These are phyloP conservation scores for Alternaria dauci DNA, from an alignment of 2,329 filamentous ascomycete genomes.

Conservation along the genomic window DNA sequence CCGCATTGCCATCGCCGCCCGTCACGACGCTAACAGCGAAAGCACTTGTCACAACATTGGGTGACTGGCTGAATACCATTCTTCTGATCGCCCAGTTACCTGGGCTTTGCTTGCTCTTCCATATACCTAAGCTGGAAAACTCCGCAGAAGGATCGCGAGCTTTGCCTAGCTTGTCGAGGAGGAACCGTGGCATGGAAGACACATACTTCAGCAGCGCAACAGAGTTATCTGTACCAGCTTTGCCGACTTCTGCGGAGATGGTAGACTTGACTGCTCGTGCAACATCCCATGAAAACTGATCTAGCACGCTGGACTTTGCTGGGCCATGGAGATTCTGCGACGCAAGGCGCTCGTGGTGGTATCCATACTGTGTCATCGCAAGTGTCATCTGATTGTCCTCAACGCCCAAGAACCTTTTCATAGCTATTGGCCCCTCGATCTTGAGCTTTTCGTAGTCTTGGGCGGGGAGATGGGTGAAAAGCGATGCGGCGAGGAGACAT, in stretches of 20 bases:
- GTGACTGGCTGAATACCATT: conserved; percentile 58
- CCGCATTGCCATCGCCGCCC: conserved; percentile 56
- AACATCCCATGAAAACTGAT: conserved; percentile 32
- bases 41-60: conserved; percentile 50
- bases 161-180: conserved; percentile 51
- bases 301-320: background rate
- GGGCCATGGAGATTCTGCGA: background rate
- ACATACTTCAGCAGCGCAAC: conserved; percentile 54
- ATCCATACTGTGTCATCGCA: conserved; percentile 23
- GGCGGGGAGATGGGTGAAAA: conserved; percentile 46
- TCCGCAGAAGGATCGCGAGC: conserved; percentile 53
- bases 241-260: conserved; percentile 27
- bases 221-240: conserved; percentile 40
- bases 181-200: conserved; percentile 50
- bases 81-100: conserved; percentile 46
- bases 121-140: conserved; percentile 58
- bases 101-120: conserved; percentile 22
- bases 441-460: conserved; percentile 41
- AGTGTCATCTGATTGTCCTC: conserved; percentile 45
- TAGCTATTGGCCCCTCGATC: conserved; percentile 50
- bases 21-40: conserved; percentile 54
- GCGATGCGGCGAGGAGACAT: conserved; percentile 49
- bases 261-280: conserved; percentile 25
- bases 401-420: conserved; percentile 44
- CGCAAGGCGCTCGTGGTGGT: conserved; percentile 17